phyloP scores from a whole-genome alignment of 164 flowering plant species.

The Chimonanthus salicifolius region DNA sequence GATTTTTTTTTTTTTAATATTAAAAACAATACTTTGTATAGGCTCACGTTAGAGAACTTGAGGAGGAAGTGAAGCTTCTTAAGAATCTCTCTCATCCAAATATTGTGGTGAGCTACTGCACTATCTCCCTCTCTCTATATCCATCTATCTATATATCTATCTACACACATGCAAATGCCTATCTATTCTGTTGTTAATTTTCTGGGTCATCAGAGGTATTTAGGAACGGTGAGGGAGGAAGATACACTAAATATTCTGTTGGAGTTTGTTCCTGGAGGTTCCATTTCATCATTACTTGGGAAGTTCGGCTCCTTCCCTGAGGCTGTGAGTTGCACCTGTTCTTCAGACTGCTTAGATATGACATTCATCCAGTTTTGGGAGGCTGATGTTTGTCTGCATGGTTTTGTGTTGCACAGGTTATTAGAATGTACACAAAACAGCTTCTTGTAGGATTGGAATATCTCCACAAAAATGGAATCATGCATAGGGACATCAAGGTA shows the following conservation, averaged over 20 bases:
- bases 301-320: constrained; percentile 97
- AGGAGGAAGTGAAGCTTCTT: constrained; percentile 93
- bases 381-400: background rate
- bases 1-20: too few relatives aligned
- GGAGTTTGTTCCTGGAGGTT: constrained; percentile 99
- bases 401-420: constrained; percentile 5
- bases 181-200: too few relatives aligned
- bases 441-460: constrained; percentile 10
- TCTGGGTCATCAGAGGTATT: constrained; percentile 57
- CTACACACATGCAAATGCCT: too few relatives aligned
- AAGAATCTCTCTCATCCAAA: constrained; percentile 88
- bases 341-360: background rate
- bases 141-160: background rate
- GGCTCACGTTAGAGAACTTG: constrained; percentile 87
- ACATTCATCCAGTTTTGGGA: background rate
- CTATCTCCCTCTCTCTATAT: background rate
- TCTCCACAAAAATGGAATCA: constrained; percentile 13
- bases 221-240: constrained; percentile 93
- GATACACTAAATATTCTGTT: constrained; percentile 77
- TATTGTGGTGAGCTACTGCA: constrained; percentile 67
- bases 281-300: constrained; percentile 88
- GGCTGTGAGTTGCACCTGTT: constrained; percentile 50
- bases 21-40: constrained; percentile 10
- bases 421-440: constrained; percentile 12
- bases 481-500: constrained; percentile 14